Percentiles rank a stretch among this genome's conserved stretches.
Conservation (phyloP, 1,284 basidiomycete species). For the Taiwanofungus camphoratus region DNA sequence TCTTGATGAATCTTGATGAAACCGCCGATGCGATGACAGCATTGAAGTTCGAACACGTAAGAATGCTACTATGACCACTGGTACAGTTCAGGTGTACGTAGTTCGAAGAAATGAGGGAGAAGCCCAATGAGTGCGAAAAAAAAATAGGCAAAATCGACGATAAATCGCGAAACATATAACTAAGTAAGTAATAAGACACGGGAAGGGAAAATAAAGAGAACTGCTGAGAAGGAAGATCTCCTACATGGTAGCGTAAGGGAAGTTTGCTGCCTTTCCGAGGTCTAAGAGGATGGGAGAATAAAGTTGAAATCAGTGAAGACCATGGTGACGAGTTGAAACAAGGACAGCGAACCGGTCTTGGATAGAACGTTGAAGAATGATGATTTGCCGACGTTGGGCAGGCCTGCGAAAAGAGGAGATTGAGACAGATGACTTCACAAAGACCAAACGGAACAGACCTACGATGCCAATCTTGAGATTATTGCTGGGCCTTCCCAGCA, state of each 20-base stretch:
- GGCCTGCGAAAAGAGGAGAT: constrained; percentile 48
- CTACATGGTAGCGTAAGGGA: constrained; percentile 93
- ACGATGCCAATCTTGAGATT: constrained; percentile 97
- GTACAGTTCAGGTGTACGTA: too few species aligned
- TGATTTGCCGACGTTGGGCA: constrained; percentile 93
- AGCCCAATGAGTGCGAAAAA: too few species aligned
- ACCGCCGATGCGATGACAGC: too few species aligned
- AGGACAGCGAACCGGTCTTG: constrained; percentile 61
- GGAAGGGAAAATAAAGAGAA: constrained; percentile 1
- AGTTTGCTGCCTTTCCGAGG: constrained; percentile 97
- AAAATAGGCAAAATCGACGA: neutral
- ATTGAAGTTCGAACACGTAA: too few species aligned
- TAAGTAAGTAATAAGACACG: neutral
- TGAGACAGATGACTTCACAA: constrained; percentile 11
- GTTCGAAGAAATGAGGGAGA: too few species aligned
- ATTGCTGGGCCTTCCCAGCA: constrained; percentile 88
- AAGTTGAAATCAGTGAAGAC: neutral
- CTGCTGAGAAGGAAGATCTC: too few species aligned
- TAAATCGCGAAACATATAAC: neutral
- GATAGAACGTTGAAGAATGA: constrained; percentile 96
- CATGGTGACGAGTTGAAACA: constrained; percentile 8
- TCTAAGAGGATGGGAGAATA: constrained; percentile 41
- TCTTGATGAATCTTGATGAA: too few species aligned
- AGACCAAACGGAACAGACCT: constrained; percentile 51
- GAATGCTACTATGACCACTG: too few species aligned